phyloP scores from a whole-genome alignment of 345 rosid species.

The Eucalyptus microcorys region DNA sequence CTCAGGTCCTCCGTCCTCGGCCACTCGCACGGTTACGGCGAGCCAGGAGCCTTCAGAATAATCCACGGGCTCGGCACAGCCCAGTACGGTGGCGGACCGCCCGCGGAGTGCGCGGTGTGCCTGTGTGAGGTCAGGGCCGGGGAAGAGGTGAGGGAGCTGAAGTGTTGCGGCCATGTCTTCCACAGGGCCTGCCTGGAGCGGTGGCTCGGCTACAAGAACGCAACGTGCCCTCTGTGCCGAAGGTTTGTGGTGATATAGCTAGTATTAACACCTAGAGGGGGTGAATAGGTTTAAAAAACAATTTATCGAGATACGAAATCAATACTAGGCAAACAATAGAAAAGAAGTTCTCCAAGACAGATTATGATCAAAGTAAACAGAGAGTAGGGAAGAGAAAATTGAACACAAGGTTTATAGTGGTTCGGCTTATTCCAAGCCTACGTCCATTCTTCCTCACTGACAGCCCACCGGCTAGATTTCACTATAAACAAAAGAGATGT shows the following conservation, averaged over 20 bases:
- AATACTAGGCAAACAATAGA: too few relatives aligned
- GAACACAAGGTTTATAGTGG: too few relatives aligned
- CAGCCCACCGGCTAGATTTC: too few relatives aligned
- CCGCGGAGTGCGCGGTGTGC: slow-evolving; percentile 8
- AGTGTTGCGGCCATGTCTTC: slow-evolving; percentile 18
- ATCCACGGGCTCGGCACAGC: neutral
- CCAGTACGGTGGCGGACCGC: neutral
- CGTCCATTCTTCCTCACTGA: too few relatives aligned
- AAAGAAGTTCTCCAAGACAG: too few relatives aligned
- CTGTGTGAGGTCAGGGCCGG: slow-evolving; percentile 4
- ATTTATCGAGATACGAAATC: too few relatives aligned
- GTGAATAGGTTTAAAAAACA: too few relatives aligned
- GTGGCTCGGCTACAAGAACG: neutral
- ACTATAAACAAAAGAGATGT: too few relatives aligned
- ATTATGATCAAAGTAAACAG: too few relatives aligned
- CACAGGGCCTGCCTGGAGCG: slow-evolving; percentile 22
- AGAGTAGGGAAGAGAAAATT: too few relatives aligned
- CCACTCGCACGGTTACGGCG: neutral
- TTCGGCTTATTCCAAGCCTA: too few relatives aligned
- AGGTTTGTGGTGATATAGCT: neutral
- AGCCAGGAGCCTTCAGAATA: neutral
- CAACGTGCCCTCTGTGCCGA: slow-evolving; percentile 30
- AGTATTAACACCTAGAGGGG: too few relatives aligned
- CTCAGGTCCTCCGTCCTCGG: neutral
- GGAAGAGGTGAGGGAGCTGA: slow-evolving; percentile 10